Conservation (phyloP, 2,329 filamentous ascomycete genomes). For the Epicoccum nigrum region DNA sequence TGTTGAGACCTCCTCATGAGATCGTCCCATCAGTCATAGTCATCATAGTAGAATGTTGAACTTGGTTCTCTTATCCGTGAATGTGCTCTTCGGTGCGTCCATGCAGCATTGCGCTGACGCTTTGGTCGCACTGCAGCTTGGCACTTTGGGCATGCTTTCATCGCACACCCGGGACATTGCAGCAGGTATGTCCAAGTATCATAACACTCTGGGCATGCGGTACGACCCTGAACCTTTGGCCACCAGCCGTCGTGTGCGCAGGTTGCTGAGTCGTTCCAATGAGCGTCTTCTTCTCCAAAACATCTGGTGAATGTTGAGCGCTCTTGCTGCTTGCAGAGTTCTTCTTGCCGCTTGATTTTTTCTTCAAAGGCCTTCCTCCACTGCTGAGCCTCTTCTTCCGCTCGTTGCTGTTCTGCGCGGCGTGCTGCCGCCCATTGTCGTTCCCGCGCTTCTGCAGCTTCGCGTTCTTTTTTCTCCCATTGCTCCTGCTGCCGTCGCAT, state of each 20-base stretch:
- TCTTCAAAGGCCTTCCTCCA: background rate
- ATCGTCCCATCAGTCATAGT: too few relatives aligned
- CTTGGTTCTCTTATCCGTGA: too few relatives aligned
- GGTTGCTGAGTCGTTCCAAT: background rate
- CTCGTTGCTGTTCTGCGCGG: background rate
- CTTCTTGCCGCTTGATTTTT: background rate
- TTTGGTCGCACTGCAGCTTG: too few relatives aligned
- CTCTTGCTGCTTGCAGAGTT: too few relatives aligned
- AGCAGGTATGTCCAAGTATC: slow-evolving; percentile 24
- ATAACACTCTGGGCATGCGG: slow-evolving; percentile 20
- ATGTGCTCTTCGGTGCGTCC: too few relatives aligned
- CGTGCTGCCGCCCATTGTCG: background rate
- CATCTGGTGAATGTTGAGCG: background rate
- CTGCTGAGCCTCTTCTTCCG: background rate
- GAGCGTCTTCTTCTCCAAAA: background rate
- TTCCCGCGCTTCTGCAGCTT: slow-evolving; percentile 2
- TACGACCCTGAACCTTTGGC: slow-evolving; percentile 21
- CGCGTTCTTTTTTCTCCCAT: background rate
- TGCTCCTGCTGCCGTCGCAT: slow-evolving; percentile 6
- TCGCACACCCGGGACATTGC: too few relatives aligned
- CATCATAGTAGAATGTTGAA: too few relatives aligned
- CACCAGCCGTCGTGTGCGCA: slow-evolving; percentile 26
- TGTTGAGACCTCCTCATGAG: too few relatives aligned
- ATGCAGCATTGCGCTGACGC: too few relatives aligned
- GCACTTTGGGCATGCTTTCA: too few relatives aligned